A percentile compares a stretch with the other conserved stretches of the same genome.
These are phyloP conservation scores for Lactarius vividus DNA, from an alignment of 768 basidiomycete species.

Conservation along the genomic window DNA sequence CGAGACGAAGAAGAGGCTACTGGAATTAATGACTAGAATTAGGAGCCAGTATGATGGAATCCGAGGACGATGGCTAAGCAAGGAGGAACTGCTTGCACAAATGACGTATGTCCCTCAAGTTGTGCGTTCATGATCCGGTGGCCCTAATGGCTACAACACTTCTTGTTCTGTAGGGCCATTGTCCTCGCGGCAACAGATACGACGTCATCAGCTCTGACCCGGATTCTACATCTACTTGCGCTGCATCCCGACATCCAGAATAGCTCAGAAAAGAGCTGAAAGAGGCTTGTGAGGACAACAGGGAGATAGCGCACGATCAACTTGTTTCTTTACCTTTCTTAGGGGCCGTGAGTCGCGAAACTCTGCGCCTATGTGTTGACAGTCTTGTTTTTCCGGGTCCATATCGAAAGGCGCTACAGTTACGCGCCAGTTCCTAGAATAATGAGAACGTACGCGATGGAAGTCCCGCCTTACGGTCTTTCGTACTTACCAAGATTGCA, in stretches of 20 bases:
- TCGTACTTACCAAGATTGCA: too few species aligned
- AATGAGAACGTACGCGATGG: too few species aligned
- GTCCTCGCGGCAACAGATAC: slow-evolving; percentile 21
- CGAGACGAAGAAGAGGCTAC: slow-evolving; percentile 38
- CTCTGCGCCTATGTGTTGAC: slow-evolving; percentile 1
- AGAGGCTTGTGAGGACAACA: slow-evolving; percentile 15
- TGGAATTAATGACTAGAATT: too few species aligned
- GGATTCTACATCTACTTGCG: not conserved
- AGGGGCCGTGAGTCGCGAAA: slow-evolving; percentile 25
- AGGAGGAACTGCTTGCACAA: slow-evolving; percentile 42
- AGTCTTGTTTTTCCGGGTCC: not conserved
- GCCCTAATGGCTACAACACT: not conserved
- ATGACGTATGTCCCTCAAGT: slow-evolving; percentile 29
- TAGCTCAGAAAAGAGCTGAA: not conserved
- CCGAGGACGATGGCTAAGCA: slow-evolving; percentile 28
- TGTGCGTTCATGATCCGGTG: not conserved
- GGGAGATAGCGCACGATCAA: slow-evolving; percentile 34
- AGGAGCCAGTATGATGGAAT: slow-evolving; percentile 22
- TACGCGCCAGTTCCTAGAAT: too few species aligned
- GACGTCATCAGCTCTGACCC: not conserved
- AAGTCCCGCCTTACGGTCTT: too few species aligned
- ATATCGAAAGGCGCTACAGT: not conserved
- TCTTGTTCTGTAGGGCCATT: slow-evolving; percentile 10
- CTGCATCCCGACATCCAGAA: not conserved
- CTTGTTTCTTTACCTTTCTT: slow-evolving; percentile 35